phyloP scores from a whole-genome alignment of 192 early-diverging fungal species.

The Coemansia sp. region DNA sequence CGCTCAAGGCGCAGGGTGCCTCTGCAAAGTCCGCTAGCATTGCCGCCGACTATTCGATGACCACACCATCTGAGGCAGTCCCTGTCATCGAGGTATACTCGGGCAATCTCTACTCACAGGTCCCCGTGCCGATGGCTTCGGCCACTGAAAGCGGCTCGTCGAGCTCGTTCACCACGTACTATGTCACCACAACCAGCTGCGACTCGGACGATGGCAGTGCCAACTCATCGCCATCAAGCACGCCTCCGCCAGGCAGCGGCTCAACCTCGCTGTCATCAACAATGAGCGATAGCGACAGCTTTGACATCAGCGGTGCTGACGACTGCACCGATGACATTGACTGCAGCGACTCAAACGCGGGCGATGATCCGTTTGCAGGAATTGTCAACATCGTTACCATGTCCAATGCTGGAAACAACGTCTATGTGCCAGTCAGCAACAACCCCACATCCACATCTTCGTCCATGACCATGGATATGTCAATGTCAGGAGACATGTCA shows the following conservation, averaged over 20 bases:
- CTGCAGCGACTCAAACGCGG: background rate
- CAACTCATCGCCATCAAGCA: background rate
- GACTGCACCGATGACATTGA: background rate
- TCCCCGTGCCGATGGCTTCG: constrained; percentile 1
- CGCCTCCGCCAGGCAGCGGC: background rate
- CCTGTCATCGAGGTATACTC: constrained; percentile 23
- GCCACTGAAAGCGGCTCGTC: background rate
- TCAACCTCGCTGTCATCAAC: background rate
- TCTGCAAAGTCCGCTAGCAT: background rate
- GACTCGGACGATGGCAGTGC: constrained; percentile 1
- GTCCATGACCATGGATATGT: no score
- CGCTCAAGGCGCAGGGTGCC: background rate
- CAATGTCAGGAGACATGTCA: no score
- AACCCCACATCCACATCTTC: background rate
- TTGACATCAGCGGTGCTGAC: background rate
- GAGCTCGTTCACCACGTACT: background rate
- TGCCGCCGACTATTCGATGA: constrained; percentile 14
- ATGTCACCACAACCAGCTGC: constrained; percentile 8
- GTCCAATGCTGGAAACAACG: background rate
- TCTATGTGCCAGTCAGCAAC: background rate
- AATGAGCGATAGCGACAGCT: background rate
- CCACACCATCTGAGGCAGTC: constrained; percentile 2
- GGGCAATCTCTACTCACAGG: constrained; percentile 29
- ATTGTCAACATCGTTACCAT: background rate
- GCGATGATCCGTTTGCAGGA: background rate